Base-by-base conservation (phyloP, 352 stramenopile species). In the Globisporangium irregulare region DNA sequence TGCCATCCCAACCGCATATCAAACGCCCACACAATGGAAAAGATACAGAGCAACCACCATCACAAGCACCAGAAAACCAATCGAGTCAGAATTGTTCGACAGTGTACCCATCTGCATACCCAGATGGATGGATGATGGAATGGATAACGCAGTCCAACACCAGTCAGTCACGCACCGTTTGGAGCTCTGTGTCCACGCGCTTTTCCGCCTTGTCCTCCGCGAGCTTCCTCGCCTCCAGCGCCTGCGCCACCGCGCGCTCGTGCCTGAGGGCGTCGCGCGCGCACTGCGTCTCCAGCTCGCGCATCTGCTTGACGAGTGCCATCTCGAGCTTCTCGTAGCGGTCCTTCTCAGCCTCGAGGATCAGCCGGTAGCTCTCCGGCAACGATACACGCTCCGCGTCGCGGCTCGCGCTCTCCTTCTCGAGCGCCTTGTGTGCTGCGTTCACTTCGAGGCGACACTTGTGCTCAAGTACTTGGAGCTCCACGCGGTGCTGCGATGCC, bases 291-390 rank as follows among this genome's bases (percentile, higher is more conserved):
- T 94, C 87, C 18, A 91, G 48, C 9, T 88, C 82, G 22, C 67
- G 73, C 67, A 88, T 75, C 24, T 90, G 82, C 65, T 84, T 75
- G 18, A 68, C 56, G 2, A 90, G 48, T 15, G 82, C 76, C 20
- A 67, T 61, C 66, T 94, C 81, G 5, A 91, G 79, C 62, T 81
- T 79, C 66, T 91, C 81, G 54, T 86, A 82, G 3, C 86, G 80
- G 74, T 93, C 77, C 55, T 84, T 80, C 64, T 93, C 83, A 50
- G 72, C 72, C 55, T 80, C 83, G 15, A 93, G 66, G 25, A 88
- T 64, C 12, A 75, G 72, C 10, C 82, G 78, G 60, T 94, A 77
- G 51, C 69, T 76, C 62, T 87, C 84, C 0, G 85, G 87, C 36
- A 95, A 66, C 20, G 81, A 86, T 68, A 76, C 54, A 5, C 82